Evolutionary conservation across 768 basidiomycete genomes (phyloP), one percentile per base, ranked within the genome.

Genomic region (Mycena pura): DNA sequence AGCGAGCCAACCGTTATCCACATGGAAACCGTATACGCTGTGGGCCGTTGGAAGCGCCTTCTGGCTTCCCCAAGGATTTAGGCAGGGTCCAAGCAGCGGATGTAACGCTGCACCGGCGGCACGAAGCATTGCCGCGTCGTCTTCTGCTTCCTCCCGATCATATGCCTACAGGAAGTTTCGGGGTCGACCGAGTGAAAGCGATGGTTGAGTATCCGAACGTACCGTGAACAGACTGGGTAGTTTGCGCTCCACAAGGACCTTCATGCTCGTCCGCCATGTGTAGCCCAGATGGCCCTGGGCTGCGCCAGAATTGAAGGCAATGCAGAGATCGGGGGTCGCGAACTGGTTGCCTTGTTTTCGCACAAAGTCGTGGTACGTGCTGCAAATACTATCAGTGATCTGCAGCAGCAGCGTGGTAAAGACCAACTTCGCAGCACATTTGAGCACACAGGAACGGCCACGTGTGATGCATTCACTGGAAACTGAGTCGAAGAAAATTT

Each of bases 1-100:
- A 6, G 75, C 68, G 19, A 77, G 62, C 78, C 77, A 77, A 0
- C 70, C 72, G 53, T 76, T 77, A 15, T 64, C 68, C 3, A 71
- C 63, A 63, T 78, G 76, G 49, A 74, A 78, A 2, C 75, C 75
- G 34, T 65, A 66, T 9, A 76, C 66, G 27, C 60, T 70, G 27
- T 65, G 70, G 1, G 77, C 74, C 59, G 56, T 58, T 19, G 57
- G 52, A 14, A 40, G 22, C 46, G 48, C 17, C 36, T 51, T 32
- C 15, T 25, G 11, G 44, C 62, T 64, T 24, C 62, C 66, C 66
- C 66, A 68, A 2, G 66, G 63, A 43, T 68, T 68, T 39, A 41
- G 47, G 14, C 22, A 15, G 11, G 60, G 53, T n/a, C 58, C 66
- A 9, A 68, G 41, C 9, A 17, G 6, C 8, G 62, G 54, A 19